Conservation (phyloP, 805 yeast genomes). For the Metschnikowia peoriensis region DNA sequence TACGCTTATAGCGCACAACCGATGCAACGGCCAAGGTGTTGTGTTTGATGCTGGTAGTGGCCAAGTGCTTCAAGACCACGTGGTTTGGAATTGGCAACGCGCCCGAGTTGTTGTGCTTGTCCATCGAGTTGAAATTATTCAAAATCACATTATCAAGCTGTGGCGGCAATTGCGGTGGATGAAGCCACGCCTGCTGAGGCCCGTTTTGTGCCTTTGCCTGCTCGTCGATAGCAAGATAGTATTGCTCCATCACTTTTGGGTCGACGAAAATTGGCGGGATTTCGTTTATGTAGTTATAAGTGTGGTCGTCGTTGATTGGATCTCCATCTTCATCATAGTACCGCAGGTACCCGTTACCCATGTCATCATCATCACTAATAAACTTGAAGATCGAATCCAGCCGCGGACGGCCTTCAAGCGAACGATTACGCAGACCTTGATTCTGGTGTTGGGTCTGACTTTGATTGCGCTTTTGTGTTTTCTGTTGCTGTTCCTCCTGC, state of each 20-base stretch:
- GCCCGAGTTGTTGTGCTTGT: slow-evolving; percentile 78
- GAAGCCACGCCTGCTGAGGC: slow-evolving; percentile 63
- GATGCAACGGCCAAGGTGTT: slow-evolving; percentile 92
- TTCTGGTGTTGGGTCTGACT: slow-evolving; percentile 10
- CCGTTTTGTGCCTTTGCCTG: slow-evolving; percentile 57
- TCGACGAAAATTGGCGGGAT: slow-evolving; percentile 85
- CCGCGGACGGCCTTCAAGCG: slow-evolving; percentile 29
- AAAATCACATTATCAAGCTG: slow-evolving; percentile 92
- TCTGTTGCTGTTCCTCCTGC: slow-evolving; percentile 7
- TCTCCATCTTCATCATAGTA: slow-evolving; percentile 60
- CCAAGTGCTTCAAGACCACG: slow-evolving; percentile 89
- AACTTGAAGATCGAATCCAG: slow-evolving; percentile 63
- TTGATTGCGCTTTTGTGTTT: slow-evolving; percentile 19
- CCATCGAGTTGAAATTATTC: slow-evolving; percentile 60
- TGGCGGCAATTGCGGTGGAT: slow-evolving; percentile 97
- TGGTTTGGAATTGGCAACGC: slow-evolving; percentile 93
- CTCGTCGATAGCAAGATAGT: slow-evolving; percentile 71
- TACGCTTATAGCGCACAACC: slow-evolving; percentile 82
- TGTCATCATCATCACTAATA: slow-evolving; percentile 70
- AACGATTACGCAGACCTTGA: slow-evolving; percentile 24
- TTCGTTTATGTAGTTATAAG: slow-evolving; percentile 53
- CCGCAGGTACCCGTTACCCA: slow-evolving; percentile 78
- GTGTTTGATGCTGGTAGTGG: slow-evolving; percentile 93
- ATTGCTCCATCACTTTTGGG: slow-evolving; percentile 84
- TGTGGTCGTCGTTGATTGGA: slow-evolving; percentile 17